Base-by-base conservation (phyloP, 371 early-diverging fungal genomes). In the Haplosporangium sp. region DNA sequence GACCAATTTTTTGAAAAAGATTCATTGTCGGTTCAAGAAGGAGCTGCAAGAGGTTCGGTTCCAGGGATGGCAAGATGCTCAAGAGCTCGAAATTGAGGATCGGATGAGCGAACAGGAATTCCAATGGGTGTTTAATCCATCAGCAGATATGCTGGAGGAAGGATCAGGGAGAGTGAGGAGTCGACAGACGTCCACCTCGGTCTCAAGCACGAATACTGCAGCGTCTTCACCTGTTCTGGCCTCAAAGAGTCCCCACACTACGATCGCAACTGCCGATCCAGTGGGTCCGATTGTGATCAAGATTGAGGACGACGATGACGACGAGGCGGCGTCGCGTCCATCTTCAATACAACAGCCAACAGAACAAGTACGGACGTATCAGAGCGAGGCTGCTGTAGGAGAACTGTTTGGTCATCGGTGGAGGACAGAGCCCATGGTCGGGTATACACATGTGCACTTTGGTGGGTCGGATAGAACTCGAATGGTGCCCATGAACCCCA, bases 401-500 rank as follows among this genome's bases (percentile, higher is more conserved):
- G 75, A 69, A 20, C n/a, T 75, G 51, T 75, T 75, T 59, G 75
- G 75, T 14, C 69, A 64, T 14, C 62, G 70, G 6, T 75, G 75
- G 75, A 69, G 53, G 54, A 62, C 66, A 3, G 75, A 75, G 51
- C 75, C 75, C 11, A 69, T 75, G 58, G 70, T 75, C 9, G 75
- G 75, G 16, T 75, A 75, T 41, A 75, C 75, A 0, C 47, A 65
- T 7, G 75, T 75, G 9, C 70, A 69, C 50, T 75, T 75, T 62
- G 75, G 75, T 9, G 75, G 75, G 1, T 69, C 75, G 14, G 75
- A 69, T 53, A 54, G 70, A 6, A 75, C 70, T 4, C 55, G 75
- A 1, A 69, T 75, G 70, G 75, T 75, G 0, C 75, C 75, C n/a
- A 75, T 75, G 75, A 75, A 75, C 48, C 75, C 75, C 4, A 75